These are phyloP conservation scores for Lodderomyces oxycetoniae DNA, from an alignment of 1,139 yeast species.

Conservation along the genomic window DNA sequence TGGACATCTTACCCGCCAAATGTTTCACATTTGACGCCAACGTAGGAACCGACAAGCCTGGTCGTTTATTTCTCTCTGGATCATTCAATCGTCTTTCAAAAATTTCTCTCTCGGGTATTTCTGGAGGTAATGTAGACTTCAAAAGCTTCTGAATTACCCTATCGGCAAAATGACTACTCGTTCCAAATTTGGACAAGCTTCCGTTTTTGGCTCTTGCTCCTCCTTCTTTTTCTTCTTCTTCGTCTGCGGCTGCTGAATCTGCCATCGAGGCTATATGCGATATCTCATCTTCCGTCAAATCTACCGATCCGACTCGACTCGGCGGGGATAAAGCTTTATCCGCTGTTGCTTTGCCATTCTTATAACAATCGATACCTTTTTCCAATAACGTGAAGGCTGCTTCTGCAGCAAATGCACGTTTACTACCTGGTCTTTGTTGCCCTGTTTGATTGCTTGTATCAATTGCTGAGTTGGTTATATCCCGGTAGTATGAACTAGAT, in stretches of 20 bases:
- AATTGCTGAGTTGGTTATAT: constrained; percentile 15
- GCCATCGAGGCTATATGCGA: constrained; percentile 19
- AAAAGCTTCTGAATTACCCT: constrained; percentile 50
- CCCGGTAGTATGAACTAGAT: no score
- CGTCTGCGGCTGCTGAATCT: constrained; percentile 26
- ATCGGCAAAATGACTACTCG: constrained; percentile 49
- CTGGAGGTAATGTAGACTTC: constrained; percentile 39
- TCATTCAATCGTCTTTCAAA: constrained; percentile 43
- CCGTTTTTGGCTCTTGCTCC: constrained; percentile 4
- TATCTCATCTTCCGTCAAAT: constrained; percentile 18
- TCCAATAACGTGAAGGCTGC: constrained; percentile 55
- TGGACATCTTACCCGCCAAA: constrained; percentile 50
- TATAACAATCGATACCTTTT: constrained; percentile 43
- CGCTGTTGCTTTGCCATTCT: constrained; percentile 12
- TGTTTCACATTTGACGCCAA: constrained; percentile 48
- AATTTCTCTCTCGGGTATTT: constrained; percentile 42
- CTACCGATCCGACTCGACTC: constrained; percentile 9
- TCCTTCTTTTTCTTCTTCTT: no score
- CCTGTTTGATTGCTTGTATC: constrained; percentile 21
- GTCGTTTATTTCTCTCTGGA: constrained; percentile 40
- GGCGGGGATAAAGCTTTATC: not conserved
- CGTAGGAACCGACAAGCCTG: constrained; percentile 47
- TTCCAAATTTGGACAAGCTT: constrained; percentile 6
- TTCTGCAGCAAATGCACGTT: constrained; percentile 51
- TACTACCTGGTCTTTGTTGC: constrained; percentile 30